These are phyloP conservation scores for Tuber umbilicatum DNA, from an alignment of 495 filamentous ascomycete genomes.

Conservation along the genomic window DNA sequence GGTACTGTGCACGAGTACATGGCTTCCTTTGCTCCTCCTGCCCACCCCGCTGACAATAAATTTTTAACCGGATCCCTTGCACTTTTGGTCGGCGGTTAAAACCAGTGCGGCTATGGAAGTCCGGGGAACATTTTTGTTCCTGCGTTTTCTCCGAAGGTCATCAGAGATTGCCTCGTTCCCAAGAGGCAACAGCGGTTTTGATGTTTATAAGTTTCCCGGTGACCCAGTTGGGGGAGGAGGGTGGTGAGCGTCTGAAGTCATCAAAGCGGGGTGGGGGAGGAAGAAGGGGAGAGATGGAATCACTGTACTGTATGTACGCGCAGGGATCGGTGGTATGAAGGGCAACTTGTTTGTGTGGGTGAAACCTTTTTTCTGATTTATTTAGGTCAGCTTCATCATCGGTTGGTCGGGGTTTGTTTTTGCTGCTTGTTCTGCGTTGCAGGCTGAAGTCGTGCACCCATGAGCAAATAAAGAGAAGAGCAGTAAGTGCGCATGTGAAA, in stretches of 20 bases:
- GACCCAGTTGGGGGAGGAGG: background rate
- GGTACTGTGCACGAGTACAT: background rate
- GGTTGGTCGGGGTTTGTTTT: background rate
- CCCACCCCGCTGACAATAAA: background rate
- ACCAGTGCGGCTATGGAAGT: background rate
- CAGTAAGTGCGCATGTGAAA: background rate
- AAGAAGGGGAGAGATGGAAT: background rate
- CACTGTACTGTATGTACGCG: too few relatives aligned
- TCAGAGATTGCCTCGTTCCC: background rate
- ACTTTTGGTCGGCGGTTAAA: background rate
- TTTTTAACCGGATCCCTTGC: slow-evolving; percentile 1
- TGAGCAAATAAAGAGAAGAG: background rate
- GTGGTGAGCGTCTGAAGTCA: background rate
- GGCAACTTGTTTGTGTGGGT: background rate
- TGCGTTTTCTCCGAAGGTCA: background rate
- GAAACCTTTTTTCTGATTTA: background rate
- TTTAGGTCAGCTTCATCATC: background rate
- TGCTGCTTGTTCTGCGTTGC: background rate
- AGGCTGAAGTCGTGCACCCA: background rate
- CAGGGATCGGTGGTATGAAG: slow-evolving; percentile 1
- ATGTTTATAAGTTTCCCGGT: background rate
- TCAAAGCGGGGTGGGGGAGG: background rate
- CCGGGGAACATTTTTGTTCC: background rate
- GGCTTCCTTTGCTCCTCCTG: background rate
- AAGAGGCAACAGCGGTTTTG: background rate